A percentile compares a stretch with the other conserved stretches of the same genome.
Conservation (phyloP, 2,329 filamentous ascomycete genomes). For the Hypomyces rosellus region DNA sequence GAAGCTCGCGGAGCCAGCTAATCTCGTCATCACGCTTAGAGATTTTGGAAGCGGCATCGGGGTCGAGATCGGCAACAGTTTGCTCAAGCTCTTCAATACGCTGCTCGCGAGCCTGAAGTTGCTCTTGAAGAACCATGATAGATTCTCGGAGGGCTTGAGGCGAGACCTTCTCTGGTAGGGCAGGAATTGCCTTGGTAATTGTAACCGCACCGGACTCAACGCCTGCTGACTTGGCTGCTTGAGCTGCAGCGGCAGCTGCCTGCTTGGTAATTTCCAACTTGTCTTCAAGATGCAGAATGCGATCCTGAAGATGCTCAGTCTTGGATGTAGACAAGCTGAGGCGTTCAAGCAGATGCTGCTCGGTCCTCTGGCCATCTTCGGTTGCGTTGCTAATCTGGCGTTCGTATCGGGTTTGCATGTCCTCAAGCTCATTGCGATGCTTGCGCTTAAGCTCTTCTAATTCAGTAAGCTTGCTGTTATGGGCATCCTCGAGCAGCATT, state of each 20-base stretch:
- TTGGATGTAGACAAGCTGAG: slow-evolving; percentile 79
- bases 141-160: slow-evolving; percentile 92
- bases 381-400: slow-evolving; percentile 64
- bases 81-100: slow-evolving; percentile 83
- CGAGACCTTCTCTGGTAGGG: slow-evolving; percentile 77
- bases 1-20: slow-evolving; percentile 85
- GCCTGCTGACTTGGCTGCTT: slow-evolving; percentile 60
- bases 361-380: slow-evolving; percentile 76
- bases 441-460: slow-evolving; percentile 47
- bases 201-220: slow-evolving; percentile 27
- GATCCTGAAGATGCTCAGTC: slow-evolving; percentile 78
- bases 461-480: slow-evolving; percentile 57
- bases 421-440: slow-evolving; percentile 65
- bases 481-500: slow-evolving; percentile 75
- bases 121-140: slow-evolving; percentile 92
- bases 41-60: slow-evolving; percentile 73
- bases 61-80: slow-evolving; percentile 61
- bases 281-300: slow-evolving; percentile 77
- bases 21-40: slow-evolving; percentile 93
- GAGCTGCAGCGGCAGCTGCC: slow-evolving; percentile 75
- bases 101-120: slow-evolving; percentile 87
- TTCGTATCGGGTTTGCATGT: slow-evolving; percentile 69
- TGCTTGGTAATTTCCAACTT: slow-evolving; percentile 85
- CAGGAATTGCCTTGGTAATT: slow-evolving; percentile 32
- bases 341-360: slow-evolving; percentile 73